Evolutionary conservation across 176 grass and related monocot species (phyloP), one percentile per base, ranked within the genome.

Genomic region (Bothriochloa decipiens): DNA sequence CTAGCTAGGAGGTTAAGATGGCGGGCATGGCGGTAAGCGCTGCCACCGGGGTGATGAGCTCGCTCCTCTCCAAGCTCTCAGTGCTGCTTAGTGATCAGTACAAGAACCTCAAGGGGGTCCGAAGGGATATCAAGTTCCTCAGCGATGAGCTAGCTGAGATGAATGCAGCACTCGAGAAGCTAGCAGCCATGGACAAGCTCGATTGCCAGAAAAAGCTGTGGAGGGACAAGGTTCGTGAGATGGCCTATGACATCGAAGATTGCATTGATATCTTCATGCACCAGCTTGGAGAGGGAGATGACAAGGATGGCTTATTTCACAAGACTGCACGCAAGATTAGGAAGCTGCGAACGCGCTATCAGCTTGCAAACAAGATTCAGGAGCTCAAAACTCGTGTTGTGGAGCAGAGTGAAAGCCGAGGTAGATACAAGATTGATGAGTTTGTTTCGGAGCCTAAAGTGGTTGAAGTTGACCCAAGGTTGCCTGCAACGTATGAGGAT

Each of bases 201-300:
- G 60, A 79, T 18, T 60, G 2, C 25, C 77, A 79, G 4, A 8
- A 4, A 4, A 79, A 67, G 42, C 40, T 12, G 9, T 80, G 62
- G 77, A 65, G 58, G 5, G 11, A 67, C 61, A 22, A 49, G 16
- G 25, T 80, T 13, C 62, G 77, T 2, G 77, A 80, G 77, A 8
- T 80, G 77, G 57, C 23, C 0, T 79, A 79, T 23, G 77, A 79
- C 4, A 79, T 80, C 2, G 61, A 80, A 16, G 77, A 80, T 27
- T 13, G 2, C 16, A 66, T 80, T 18, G 41, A 67, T 26, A 13
- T 47, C 27, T 80, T 80, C 77, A 80, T 80, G 40, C 42, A 47
- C 23, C 15, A 67, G 0, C 41, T 22, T 80, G 17, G n/a, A 3
- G 17, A 2, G 1, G 25, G 1, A 0, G 41, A 67, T 35, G 26